Conservation (phyloP, 805 yeast genomes). For the Candida mattraensis region DNA sequence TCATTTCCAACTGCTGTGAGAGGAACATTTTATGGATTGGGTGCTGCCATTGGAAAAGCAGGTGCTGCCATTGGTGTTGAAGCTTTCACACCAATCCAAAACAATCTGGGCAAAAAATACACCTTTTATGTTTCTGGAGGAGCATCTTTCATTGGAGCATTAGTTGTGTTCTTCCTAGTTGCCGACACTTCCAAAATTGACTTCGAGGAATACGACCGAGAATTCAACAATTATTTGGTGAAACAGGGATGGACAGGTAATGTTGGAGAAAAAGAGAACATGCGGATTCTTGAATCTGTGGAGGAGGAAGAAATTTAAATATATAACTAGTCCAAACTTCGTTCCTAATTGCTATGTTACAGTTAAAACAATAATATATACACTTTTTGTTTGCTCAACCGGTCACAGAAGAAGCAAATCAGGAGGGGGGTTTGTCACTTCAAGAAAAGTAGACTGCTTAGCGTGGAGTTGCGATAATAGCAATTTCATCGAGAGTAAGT, state of each 20-base stretch:
- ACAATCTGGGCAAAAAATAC: constrained; percentile 42
- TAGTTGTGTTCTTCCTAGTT: constrained; percentile 39
- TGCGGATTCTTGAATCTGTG: constrained; percentile 3
- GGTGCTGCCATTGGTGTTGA: constrained; percentile 53
- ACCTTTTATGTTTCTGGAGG: constrained; percentile 50
- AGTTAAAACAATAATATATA: no score
- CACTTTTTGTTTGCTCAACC: no score
- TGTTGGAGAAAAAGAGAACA: constrained; percentile 36
- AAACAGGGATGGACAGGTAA: constrained; percentile 48
- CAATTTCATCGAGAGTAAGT: no score
- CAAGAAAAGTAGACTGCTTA: no score
- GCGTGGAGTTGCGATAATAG: no score
- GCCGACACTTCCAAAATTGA: constrained; percentile 48
- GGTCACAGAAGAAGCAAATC: no score
- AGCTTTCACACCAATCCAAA: constrained; percentile 45
- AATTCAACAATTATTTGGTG: constrained; percentile 43
- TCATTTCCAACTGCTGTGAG: constrained; percentile 50
- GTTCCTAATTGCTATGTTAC: no score
- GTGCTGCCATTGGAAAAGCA: constrained; percentile 52
- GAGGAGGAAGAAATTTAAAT: no score
- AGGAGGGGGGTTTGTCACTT: no score
- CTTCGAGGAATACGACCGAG: constrained; percentile 44
- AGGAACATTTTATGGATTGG: constrained; percentile 47
- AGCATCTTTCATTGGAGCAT: constrained; percentile 30
- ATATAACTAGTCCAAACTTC: background rate